Evolutionary conservation across 176 grass and related monocot genomes (phyloP).

Genomic region (bread wheat (Triticum aestivum)): IWGSC_CS_RefSeq_v2.1 NC_057799.1:500182492-500182991

Average conservation of each 20-base stretch:
- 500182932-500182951: neutral
- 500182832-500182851: neutral
- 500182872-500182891: neutral
- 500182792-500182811: neutral
- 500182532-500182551: neutral
- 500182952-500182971: constrained; percentile 49
- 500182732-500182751: constrained; percentile 13
- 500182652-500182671: neutral
- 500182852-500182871: neutral
- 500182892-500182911: constrained; percentile 18
- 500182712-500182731: neutral
- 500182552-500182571: neutral
- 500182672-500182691: neutral
- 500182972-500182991: constrained; percentile 61
- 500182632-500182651: constrained; percentile 1
- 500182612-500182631: neutral
- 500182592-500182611: constrained; percentile 27
- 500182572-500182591: neutral
- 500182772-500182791: neutral
- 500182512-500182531: neutral
- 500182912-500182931: constrained; percentile 26
- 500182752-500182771: neutral
- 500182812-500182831: neutral
- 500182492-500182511: neutral
- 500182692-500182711: neutral